Percentiles rank a stretch among this genome's conserved stretches.
Evolutionary conservation across 2,329 filamentous ascomycete species (phyloP).

Genomic region (Fusarium phyllophilum): DNA sequence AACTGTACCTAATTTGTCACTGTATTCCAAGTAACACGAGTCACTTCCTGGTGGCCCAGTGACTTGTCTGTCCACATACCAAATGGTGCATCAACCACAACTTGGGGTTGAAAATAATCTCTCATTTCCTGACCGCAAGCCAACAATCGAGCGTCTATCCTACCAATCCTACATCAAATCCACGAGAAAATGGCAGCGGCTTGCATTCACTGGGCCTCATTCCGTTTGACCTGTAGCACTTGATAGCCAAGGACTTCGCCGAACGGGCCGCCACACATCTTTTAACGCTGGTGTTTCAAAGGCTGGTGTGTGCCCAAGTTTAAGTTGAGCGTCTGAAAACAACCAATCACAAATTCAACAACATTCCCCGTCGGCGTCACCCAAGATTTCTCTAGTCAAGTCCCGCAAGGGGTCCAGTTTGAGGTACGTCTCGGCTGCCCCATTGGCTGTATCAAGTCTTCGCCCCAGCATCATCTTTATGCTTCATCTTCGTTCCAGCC

Average conservation of each 20-base stretch:
- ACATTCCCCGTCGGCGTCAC: slow-evolving; percentile 45
- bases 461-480: slow-evolving; percentile 38
- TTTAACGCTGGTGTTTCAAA: slow-evolving; percentile 45
- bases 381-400: slow-evolving; percentile 21
- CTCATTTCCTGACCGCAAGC: slow-evolving; percentile 4
- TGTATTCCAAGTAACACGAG: slow-evolving; percentile 17
- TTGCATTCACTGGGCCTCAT: slow-evolving; percentile 30
- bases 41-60: background rate
- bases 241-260: slow-evolving; percentile 13
- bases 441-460: slow-evolving; percentile 37
- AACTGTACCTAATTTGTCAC: background rate
- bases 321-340: slow-evolving; percentile 46
- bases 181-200: slow-evolving; percentile 7
- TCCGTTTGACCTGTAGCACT: slow-evolving; percentile 10
- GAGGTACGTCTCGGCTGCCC: slow-evolving; percentile 36
- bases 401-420: slow-evolving; percentile 39
- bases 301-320: slow-evolving; percentile 45
- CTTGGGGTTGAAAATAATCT: slow-evolving; percentile 3
- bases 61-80: background rate
- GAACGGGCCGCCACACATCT: slow-evolving; percentile 39
- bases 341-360: slow-evolving; percentile 49
- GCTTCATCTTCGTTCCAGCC: slow-evolving; percentile 34
- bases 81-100: background rate
- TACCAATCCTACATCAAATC: slow-evolving; percentile 39
- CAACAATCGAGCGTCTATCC: slow-evolving; percentile 39